Base-by-base conservation (phyloP, 352 stramenopile species). In the Pythium aquatile region DNA sequence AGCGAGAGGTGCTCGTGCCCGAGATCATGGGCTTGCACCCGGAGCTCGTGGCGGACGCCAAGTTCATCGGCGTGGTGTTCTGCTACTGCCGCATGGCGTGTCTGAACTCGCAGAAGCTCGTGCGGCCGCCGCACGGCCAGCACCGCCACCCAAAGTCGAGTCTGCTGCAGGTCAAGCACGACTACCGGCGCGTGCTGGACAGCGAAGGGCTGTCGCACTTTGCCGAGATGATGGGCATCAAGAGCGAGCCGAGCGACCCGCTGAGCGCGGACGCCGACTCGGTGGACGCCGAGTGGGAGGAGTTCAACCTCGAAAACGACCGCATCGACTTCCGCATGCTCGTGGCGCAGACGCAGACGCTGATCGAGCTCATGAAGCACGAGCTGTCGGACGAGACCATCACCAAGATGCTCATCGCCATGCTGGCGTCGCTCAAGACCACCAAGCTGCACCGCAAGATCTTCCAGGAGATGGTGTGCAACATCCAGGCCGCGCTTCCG, bases 401-500 rank as follows among this genome's bases (percentile, higher is more conserved):
- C 65, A 83, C 83, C 16, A 93, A 91, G 68, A 88, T 95, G 77
- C 77, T 95, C 20, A 84, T 90, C 30, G 77, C 86, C 8, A 92
- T 95, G 83, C 68, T 95, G 29, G 80, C 84, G 55, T 93, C 83
- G 35, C 76, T 95, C 51, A 92, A 93, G 73, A 93, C 83, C 35
- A 90, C 85, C 35, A 93, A 93, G 70, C 70, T 92, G 39, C 83
- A 93, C 66, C 87, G 87, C 60, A 93, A 93, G 66, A 93, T 95
- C 58, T 92, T 95, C 69, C 85, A 93, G 58, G 84, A 93, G 63
- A 91, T 95, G 79, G 81, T 93, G 20, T 92, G 79, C 72, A 92
- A 94, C 72, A 85, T 94, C 58, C 84, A 93, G 65, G 87, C 83
- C 3, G 78, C 79, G 20, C 83, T 92, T 61, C 79, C 87, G 24